Evolutionary conservation across 129 eudicot species (phyloP).

Genomic region (Heracleum sosnowskyi): DNA sequence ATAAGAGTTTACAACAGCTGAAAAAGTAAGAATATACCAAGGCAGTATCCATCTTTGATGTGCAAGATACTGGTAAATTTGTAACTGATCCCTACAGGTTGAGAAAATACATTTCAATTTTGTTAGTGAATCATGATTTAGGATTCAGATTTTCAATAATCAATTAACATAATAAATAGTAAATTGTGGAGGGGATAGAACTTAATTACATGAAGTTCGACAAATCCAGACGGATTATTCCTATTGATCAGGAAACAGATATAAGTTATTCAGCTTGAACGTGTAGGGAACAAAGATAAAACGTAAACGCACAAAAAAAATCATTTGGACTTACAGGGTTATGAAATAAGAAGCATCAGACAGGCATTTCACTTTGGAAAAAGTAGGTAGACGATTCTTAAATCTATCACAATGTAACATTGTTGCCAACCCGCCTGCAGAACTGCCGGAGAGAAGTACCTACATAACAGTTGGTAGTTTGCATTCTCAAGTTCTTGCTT

Average conservation of each 20-base stretch:
- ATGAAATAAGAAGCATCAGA: conserved; percentile 4
- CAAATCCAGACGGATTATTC: not conserved
- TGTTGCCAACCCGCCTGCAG: conserved; percentile 12
- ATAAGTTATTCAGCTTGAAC: not conserved
- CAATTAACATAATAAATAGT: not conserved
- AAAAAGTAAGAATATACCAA: not conserved
- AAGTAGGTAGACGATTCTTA: not conserved
- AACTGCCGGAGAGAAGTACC: conserved; percentile 7
- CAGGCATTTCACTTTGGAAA: conserved; percentile 1
- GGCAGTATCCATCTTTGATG: conserved; percentile 1
- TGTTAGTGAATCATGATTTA: not conserved
- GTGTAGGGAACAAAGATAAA: not conserved
- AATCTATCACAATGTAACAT: not conserved
- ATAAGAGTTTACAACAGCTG: not conserved
- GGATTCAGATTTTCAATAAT: not conserved
- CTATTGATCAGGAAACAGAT: not conserved
- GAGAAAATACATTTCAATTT: not conserved
- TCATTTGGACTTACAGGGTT: not conserved
- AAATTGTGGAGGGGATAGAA: not conserved
- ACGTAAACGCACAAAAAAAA: not conserved
- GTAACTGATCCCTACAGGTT: not conserved
- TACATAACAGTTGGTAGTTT: not conserved
- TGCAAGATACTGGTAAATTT: not conserved
- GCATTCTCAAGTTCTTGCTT: not conserved
- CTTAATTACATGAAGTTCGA: not conserved